Evolutionary conservation across 2,329 filamentous ascomycete genomes (phyloP).

Genomic region (Claviceps africana): DNA sequence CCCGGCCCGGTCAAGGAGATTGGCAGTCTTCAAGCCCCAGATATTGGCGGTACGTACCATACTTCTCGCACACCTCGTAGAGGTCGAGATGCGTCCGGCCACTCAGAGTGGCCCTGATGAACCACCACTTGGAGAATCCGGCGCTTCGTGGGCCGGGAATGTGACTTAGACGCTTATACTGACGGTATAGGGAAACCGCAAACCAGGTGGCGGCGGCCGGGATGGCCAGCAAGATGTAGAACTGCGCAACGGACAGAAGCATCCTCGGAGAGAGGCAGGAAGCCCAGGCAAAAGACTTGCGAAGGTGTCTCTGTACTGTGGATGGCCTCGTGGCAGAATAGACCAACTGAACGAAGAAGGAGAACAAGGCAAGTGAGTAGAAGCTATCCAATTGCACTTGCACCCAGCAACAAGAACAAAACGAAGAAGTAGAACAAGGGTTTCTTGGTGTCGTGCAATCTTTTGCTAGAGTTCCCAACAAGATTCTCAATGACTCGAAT

Average conservation of each 20-base stretch:
- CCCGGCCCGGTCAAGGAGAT: too few species aligned
- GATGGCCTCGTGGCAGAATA: not conserved
- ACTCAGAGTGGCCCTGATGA: slow-evolving; percentile 17
- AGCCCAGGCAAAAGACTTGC: not conserved
- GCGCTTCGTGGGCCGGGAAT: slow-evolving; percentile 25
- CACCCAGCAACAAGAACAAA: too few species aligned
- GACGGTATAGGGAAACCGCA: slow-evolving; percentile 1
- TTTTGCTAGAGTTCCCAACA: too few species aligned
- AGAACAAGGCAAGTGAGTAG: too few species aligned
- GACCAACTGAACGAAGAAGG: too few species aligned
- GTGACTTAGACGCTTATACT: slow-evolving; percentile 25
- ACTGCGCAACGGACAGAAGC: not conserved
- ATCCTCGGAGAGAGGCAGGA: not conserved
- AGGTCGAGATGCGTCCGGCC: slow-evolving; percentile 22
- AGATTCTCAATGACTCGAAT: too few species aligned
- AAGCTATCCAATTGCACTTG: too few species aligned
- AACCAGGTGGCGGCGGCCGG: slow-evolving; percentile 8
- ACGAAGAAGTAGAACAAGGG: too few species aligned
- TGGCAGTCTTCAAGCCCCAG: too few species aligned
- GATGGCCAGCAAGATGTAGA: slow-evolving; percentile 1
- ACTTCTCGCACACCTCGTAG: slow-evolving; percentile 20
- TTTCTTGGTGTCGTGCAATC: too few species aligned
- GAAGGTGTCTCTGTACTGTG: not conserved
- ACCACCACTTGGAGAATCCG: slow-evolving; percentile 26
- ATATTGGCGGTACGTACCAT: slow-evolving; percentile 14